phyloP scores from a whole-genome alignment of 768 basidiomycete genomes.

The Podaxis sp. region DNA sequence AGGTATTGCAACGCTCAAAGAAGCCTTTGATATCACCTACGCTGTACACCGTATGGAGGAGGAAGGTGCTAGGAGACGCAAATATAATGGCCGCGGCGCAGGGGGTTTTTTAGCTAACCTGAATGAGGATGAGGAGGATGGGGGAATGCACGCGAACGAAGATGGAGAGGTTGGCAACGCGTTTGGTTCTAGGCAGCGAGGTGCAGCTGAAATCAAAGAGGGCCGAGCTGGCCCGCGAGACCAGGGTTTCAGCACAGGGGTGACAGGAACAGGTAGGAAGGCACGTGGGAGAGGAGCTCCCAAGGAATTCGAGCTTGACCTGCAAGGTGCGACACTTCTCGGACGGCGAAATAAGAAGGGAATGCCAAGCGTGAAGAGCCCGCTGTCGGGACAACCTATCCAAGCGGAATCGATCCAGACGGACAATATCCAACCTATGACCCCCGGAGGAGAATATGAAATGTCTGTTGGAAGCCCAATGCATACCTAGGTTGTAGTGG shows the following conservation, averaged over 20 bases:
- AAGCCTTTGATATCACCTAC: constrained; percentile 98
- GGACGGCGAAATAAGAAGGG: constrained; percentile 54
- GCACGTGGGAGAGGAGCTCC: constrained; percentile 7
- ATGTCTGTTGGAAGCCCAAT: constrained; percentile 21
- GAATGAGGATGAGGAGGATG: constrained; percentile 88
- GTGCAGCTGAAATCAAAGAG: constrained; percentile 19
- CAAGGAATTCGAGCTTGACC: constrained; percentile 72
- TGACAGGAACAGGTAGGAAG: constrained; percentile 15
- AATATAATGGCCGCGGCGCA: constrained; percentile 74
- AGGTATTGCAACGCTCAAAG: constrained; percentile 88
- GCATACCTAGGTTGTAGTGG: constrained; percentile 14
- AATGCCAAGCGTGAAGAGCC: constrained; percentile 22
- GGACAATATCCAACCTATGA: constrained; percentile 6
- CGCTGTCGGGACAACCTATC: constrained; percentile 7
- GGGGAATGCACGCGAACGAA: constrained; percentile 27
- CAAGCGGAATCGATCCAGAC: constrained; percentile 2
- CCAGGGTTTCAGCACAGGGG: constrained; percentile 19
- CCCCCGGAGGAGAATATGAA: constrained; percentile 14
- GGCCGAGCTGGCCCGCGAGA: constrained; percentile 35
- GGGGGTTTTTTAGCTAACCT: constrained; percentile 80
- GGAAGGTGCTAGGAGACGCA: constrained; percentile 84
- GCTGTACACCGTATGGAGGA: constrained; percentile 99
- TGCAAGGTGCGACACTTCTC: constrained; percentile 83
- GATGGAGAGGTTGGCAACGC: neutral
- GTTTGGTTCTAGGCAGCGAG: constrained; percentile 6